Base-by-base conservation (phyloP, 441 rosid genomes). In the Aquilaria agallochum region DNA sequence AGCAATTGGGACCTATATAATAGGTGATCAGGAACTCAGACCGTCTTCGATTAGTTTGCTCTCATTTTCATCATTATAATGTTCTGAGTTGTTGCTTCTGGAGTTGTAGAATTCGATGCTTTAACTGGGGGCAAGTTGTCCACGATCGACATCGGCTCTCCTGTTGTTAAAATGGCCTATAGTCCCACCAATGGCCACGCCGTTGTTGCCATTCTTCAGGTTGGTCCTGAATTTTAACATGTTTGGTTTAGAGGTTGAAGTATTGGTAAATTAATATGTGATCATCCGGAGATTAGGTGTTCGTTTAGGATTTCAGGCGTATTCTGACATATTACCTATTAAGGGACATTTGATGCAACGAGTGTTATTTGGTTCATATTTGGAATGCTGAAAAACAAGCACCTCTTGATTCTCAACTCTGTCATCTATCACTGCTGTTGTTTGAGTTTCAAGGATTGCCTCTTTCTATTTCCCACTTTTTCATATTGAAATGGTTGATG, bases 61-160 rank as follows among this genome's bases (percentile, higher is more conserved):
- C 33, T 20, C 5, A 14, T 54, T 44, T 53, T 56, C 52, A 9
- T 55, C 5, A 31, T 32, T 63, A n/a, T n/a, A 59, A 47, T 13
- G 55, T 31, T 34, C 44, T 63, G 27, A 15, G 2, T 36, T 59
- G 20, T 54, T 31, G 31, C 7, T 49, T 33, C 61, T 45, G 63
- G 32, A 59, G 13, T 64, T 60, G 66, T 83, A 95, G 98, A 95
- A 80, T 88, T 85, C 64, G 99, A 95, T 82, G 98, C 95, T 11
- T 57, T 88, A 62, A 90, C 98, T 10, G 97, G 99, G 66, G 84
- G 98, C 77, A 95, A 82, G 85, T 80, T 90, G 8, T 84, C 99
- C 13, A 74, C 90, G 3, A 76, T 90, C 46, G 88, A 95, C 56
- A 85, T 95, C 58, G 95, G 96, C 56, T 80, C 90, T 40, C 84